phyloP scores from a whole-genome alignment of 2,329 filamentous ascomycete species.

The Pseudogymnoascus sp. region DNA sequence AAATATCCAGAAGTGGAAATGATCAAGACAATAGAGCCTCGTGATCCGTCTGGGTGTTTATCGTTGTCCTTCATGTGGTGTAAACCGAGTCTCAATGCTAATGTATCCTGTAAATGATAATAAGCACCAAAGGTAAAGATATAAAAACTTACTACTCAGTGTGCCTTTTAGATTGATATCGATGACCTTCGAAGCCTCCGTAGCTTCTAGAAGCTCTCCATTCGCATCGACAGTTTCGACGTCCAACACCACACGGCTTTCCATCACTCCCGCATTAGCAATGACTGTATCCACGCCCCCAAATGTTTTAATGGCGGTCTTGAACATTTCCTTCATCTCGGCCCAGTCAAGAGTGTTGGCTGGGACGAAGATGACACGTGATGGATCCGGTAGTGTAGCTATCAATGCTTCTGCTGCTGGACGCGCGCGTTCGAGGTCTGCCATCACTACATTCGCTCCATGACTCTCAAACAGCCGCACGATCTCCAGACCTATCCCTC shows the following conservation, averaged over 20 bases:
- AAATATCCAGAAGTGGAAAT: constrained; percentile 13
- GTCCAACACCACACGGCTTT: constrained; percentile 20
- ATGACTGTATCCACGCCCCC: constrained; percentile 33
- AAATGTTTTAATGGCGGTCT: constrained; percentile 25
- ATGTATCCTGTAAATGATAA: too few relatives aligned
- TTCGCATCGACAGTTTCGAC: constrained; percentile 19
- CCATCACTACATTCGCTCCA: constrained; percentile 33
- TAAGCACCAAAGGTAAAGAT: constrained; percentile 13
- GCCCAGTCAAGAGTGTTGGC: constrained; percentile 31
- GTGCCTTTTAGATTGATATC: constrained; percentile 38
- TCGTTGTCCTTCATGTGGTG: constrained; percentile 20
- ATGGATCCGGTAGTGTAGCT: constrained; percentile 15
- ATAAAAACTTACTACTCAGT: constrained; percentile 32
- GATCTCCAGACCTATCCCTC: constrained; percentile 35
- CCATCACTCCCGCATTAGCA: constrained; percentile 36
- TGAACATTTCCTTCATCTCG: constrained; percentile 30
- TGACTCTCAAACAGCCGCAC: constrained; percentile 28
- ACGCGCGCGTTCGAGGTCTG: constrained; percentile 25
- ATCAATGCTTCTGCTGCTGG: constrained; percentile 26
- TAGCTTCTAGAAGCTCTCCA: constrained; percentile 12
- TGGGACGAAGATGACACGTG: constrained; percentile 29
- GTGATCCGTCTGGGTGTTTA: constrained; percentile 14
- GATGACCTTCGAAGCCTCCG: constrained; percentile 26
- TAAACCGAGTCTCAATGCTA: constrained; percentile 20
- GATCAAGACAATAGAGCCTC: constrained; percentile 33